Base-by-base conservation (phyloP, 768 basidiomycete species). In the Tulasnella sp. region DNA sequence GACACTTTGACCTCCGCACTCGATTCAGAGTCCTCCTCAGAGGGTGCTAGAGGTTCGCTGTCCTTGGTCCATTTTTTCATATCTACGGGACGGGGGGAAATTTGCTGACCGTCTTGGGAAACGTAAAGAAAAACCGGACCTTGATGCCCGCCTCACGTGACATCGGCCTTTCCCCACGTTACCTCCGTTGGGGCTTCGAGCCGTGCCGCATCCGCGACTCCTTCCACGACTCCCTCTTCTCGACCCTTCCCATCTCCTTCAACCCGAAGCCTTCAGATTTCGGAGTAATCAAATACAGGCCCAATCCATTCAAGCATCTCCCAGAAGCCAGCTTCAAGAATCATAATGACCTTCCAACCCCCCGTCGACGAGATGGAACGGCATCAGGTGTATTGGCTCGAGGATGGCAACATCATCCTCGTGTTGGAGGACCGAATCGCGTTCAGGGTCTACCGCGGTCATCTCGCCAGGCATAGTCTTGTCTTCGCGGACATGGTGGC, bases 321-420 rank as follows among this genome's bases (percentile, higher is more conserved):
- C 16, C 20, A 18, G 32, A 0, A 67, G 61, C 13, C 13, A 67
- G 26, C 13, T 16, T 10, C 7, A 6, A 5, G 61, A 26, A 67
- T 7, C 26, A 67, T 32, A 26, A 67, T 67, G 61, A 11, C 26
- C n/a, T 11, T 16, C 32, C 29, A 2, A 51, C 10, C 48, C 5
- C 26, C 61, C 6, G n/a, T 67, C 61, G 61, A 32, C 61, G 61
- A 26, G 13, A 67, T 74, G 18, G 73, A 74, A 44, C 51, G 75
- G 7, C 77, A 77, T 37, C 37, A 61, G 26, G 51, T 70, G 6
- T 72, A 77, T 20, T 77, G 69, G 35, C 69, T 77, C 29, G 69
- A 77, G 23, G 77, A 77, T 40, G 77, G 77, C 39, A 77, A 77
- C 77, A 77, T 77, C 77, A 40, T 70, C 40, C 44, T 77, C 23